phyloP scores from a whole-genome alignment of 2,329 filamentous ascomycete species.

The Cladophialophora exuberans region DNA sequence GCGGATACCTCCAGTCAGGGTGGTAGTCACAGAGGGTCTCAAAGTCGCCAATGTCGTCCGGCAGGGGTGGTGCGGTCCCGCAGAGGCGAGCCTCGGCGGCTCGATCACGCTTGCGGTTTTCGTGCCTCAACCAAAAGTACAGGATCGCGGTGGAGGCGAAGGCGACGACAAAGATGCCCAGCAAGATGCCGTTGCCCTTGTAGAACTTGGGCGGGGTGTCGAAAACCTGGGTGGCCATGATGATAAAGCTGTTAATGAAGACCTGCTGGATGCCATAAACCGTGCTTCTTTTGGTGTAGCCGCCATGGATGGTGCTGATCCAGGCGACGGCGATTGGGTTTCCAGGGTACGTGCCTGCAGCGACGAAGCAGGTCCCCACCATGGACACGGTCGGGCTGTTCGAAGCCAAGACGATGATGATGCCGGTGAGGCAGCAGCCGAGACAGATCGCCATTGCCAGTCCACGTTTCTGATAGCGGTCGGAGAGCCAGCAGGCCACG shows the following conservation, averaged over 20 bases:
- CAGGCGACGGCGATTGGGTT: slow-evolving; percentile 4
- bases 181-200: slow-evolving; percentile 14
- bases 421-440: neutral
- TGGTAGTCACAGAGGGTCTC: slow-evolving; percentile 15
- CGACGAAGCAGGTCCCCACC: slow-evolving; percentile 11
- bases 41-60: slow-evolving; percentile 3
- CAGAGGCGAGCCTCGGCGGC: neutral
- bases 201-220: slow-evolving; percentile 13
- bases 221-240: slow-evolving; percentile 17
- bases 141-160: slow-evolving; percentile 1
- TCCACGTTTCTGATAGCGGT: slow-evolving; percentile 3
- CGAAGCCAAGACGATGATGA: slow-evolving; percentile 13
- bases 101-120: slow-evolving; percentile 6
- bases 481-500: slow-evolving; percentile 4
- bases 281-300: slow-evolving; percentile 18
- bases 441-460: neutral
- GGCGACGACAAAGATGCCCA: slow-evolving; percentile 9
- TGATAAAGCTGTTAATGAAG: slow-evolving; percentile 7
- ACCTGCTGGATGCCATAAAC: slow-evolving; percentile 14
- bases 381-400: neutral
- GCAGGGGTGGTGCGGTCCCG: slow-evolving; percentile 2
- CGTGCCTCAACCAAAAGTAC: slow-evolving; percentile 4
- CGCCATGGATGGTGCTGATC: slow-evolving; percentile 3
- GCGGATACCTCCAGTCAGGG: slow-evolving; percentile 10
- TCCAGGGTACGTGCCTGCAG: slow-evolving; percentile 10